Percentiles rank a stretch among this genome's conserved stretches.
These are phyloP conservation scores for Xylaria sp. DNA, from an alignment of 2,329 filamentous ascomycete genomes.

Conservation along the genomic window DNA sequence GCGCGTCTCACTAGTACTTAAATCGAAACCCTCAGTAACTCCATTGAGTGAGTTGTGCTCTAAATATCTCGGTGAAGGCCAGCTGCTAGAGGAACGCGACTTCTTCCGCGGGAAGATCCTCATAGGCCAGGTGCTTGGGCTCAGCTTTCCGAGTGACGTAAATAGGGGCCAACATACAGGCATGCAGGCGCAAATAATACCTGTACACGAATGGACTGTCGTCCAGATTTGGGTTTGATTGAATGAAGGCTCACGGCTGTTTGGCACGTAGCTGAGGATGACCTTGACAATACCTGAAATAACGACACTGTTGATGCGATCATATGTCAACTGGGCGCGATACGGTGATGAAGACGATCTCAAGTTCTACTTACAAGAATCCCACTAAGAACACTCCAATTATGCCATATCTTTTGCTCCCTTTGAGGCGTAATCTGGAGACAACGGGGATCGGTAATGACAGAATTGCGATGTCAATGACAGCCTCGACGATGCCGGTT, in stretches of 20 bases:
- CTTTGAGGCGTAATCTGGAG: slow-evolving; percentile 29
- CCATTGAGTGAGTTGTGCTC: neutral
- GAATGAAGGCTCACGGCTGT: slow-evolving; percentile 30
- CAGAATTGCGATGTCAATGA: slow-evolving; percentile 38
- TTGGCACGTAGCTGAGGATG: slow-evolving; percentile 32
- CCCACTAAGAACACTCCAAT: slow-evolving; percentile 40
- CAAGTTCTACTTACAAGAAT: slow-evolving; percentile 30
- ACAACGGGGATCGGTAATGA: slow-evolving; percentile 37
- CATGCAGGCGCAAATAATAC: slow-evolving; percentile 44
- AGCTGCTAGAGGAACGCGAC: neutral
- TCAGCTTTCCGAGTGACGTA: slow-evolving; percentile 15
- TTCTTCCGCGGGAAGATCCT: neutral
- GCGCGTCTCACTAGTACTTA: neutral
- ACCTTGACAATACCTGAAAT: slow-evolving; percentile 35
- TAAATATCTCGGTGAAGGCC: neutral
- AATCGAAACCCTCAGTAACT: neutral
- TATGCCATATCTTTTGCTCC: slow-evolving; percentile 38
- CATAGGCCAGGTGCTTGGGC: neutral
- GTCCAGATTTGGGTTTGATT: slow-evolving; percentile 39
- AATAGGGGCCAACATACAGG: slow-evolving; percentile 40
- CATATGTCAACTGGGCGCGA: neutral
- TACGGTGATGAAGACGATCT: neutral
- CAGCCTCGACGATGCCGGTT: slow-evolving; percentile 34
- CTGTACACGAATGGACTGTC: slow-evolving; percentile 40
- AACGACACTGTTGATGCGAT: slow-evolving; percentile 23